Conservation (phyloP, 176 grass and related monocot species). For the Eragrostis curvula region DNA sequence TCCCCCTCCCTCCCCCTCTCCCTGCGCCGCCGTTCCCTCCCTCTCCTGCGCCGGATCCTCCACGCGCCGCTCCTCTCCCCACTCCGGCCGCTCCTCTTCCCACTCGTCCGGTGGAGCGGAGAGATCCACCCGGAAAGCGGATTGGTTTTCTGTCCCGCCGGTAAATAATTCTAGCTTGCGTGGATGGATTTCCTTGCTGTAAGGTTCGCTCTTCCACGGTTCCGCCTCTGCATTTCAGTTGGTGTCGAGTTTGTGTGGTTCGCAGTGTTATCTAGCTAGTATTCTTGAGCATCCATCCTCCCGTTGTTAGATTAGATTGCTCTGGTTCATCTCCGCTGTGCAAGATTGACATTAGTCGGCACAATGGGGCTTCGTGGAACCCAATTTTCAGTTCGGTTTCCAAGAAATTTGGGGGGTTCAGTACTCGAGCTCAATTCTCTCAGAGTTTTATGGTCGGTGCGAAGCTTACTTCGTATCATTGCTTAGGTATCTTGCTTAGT, state of each 20-base stretch:
- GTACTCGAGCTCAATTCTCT: slow-evolving; percentile 8
- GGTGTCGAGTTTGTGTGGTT: not conserved
- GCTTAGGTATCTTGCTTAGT: not conserved
- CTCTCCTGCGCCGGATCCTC: not conserved
- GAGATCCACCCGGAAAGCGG: slow-evolving; percentile 13
- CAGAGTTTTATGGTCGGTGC: not conserved
- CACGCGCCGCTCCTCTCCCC: not conserved
- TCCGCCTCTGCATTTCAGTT: not conserved
- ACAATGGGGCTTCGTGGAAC: not conserved
- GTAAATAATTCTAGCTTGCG: not conserved
- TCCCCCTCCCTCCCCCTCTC: not conserved
- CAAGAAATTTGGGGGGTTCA: not conserved
- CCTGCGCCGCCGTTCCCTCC: not conserved
- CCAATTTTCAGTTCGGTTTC: not conserved
- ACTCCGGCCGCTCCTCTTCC: not conserved
- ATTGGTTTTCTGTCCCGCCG: not conserved
- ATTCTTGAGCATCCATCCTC: not conserved
- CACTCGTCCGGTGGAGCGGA: not conserved
- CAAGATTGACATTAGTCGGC: not conserved
- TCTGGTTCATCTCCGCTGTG: not conserved
- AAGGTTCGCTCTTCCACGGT: not conserved
- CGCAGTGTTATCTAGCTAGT: not conserved
- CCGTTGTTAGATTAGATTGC: not conserved
- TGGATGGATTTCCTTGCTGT: not conserved
- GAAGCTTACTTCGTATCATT: not conserved